A percentile compares a stretch with the other conserved stretches of the same genome.
Evolutionary conservation across 768 basidiomycete species (phyloP).

Genomic region (Trametes cingulata): DNA sequence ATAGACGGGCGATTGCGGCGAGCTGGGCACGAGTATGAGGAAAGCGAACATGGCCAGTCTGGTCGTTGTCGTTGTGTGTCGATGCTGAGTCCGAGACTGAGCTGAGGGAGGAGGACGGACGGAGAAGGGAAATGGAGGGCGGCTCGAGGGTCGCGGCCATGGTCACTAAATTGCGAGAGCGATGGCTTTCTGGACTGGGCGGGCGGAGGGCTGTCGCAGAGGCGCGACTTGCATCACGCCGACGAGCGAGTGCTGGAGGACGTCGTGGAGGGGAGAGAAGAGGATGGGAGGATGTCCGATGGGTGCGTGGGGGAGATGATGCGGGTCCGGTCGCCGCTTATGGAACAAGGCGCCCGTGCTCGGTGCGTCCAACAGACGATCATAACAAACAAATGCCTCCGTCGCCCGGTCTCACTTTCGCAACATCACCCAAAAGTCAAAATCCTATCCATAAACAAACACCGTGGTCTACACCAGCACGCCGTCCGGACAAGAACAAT

Average conservation of each 20-base stretch:
- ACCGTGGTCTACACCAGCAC: no score
- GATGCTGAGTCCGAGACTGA: constrained; percentile 21
- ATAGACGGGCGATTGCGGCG: constrained; percentile 68
- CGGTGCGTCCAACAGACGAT: background rate
- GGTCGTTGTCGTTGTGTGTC: constrained; percentile 17
- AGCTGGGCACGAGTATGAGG: constrained; percentile 86
- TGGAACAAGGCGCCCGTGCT: background rate
- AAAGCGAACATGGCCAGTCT: constrained; percentile 46
- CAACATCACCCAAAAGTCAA: background rate
- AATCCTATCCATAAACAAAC: background rate
- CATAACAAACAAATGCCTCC: background rate
- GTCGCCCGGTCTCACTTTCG: background rate
- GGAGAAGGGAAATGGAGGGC: constrained; percentile 30
- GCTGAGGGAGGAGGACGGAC: constrained; percentile 21
- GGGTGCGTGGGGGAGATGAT: background rate
- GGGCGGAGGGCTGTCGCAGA: background rate
- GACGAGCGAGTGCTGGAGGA: background rate
- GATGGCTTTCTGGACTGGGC: background rate
- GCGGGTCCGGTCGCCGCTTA: background rate
- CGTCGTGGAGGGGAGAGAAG: background rate
- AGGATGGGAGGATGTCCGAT: background rate
- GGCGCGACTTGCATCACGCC: constrained; percentile 11
- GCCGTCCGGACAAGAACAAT: background rate
- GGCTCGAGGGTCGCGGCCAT: constrained; percentile 26
- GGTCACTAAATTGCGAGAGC: constrained; percentile 1